These are phyloP conservation scores for Dendrostoma leiphaemia DNA, from an alignment of 2,329 filamentous ascomycete species.

Conservation along the genomic window DNA sequence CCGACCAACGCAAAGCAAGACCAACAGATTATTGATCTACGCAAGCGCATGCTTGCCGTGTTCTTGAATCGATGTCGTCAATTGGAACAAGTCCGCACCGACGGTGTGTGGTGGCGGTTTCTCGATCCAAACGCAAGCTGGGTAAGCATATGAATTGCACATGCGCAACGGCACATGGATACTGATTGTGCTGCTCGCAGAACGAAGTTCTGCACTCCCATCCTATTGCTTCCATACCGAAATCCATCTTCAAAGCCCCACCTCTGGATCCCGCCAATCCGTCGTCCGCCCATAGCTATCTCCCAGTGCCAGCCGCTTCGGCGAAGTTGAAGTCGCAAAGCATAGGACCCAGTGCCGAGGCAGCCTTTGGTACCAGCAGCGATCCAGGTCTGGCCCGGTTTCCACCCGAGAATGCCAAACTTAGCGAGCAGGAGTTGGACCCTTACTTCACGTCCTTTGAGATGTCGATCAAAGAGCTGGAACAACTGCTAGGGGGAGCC, in stretches of 20 bases:
- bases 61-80: slow-evolving; percentile 90
- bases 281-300: slow-evolving; percentile 77
- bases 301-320: slow-evolving; percentile 81
- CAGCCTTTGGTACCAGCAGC: slow-evolving; percentile 35
- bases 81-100: slow-evolving; percentile 88
- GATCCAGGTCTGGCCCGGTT: slow-evolving; percentile 74
- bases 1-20: slow-evolving; percentile 98
- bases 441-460: slow-evolving; percentile 96
- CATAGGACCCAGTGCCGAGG: slow-evolving; percentile 27
- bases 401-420: slow-evolving; percentile 70
- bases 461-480: slow-evolving; percentile 85
- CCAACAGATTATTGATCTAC: slow-evolving; percentile 90
- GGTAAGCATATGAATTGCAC: slow-evolving; percentile 56
- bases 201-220: slow-evolving; percentile 93
- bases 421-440: slow-evolving; percentile 88
- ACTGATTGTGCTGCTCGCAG: slow-evolving; percentile 44
- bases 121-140: slow-evolving; percentile 98
- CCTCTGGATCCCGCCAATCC: slow-evolving; percentile 94
- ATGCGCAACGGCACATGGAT: neutral
- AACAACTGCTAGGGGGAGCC: slow-evolving; percentile 81
- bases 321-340: slow-evolving; percentile 73
- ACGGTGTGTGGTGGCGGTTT: slow-evolving; percentile 97
- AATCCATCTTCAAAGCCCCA: slow-evolving; percentile 92
- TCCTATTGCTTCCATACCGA: slow-evolving; percentile 86
- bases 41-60: slow-evolving; percentile 94